phyloP scores from a whole-genome alignment of 2,329 filamentous ascomycete genomes.

The Calonectria hongkongensis region DNA sequence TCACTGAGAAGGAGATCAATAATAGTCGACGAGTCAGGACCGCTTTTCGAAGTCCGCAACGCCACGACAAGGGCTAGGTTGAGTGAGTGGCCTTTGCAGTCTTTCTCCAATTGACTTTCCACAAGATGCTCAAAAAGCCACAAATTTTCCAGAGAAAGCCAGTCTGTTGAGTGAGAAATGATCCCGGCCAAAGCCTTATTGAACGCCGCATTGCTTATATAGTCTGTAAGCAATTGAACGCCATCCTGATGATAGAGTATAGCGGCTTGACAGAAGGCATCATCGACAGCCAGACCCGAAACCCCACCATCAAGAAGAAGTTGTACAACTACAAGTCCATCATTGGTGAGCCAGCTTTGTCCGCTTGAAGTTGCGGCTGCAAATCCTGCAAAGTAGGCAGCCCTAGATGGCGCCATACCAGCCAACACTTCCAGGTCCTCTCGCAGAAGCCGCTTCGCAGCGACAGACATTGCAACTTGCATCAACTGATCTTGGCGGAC shows the following conservation, averaged over 20 bases:
- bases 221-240: constrained; percentile 19
- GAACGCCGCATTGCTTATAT: constrained; percentile 1
- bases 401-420: background rate
- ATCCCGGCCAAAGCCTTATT: constrained; percentile 23
- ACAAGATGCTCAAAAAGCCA: constrained; percentile 29
- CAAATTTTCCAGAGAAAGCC: constrained; percentile 14
- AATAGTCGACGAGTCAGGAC: background rate
- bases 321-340: constrained; percentile 29
- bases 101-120: constrained; percentile 1
- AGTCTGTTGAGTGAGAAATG: background rate
- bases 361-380: background rate
- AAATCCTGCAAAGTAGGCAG: constrained; percentile 3
- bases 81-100: background rate
- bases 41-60: background rate
- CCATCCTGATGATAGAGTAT: constrained; percentile 22
- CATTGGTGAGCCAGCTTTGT: constrained; percentile 27
- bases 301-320: constrained; percentile 27
- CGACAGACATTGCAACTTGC: constrained; percentile 21
- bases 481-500: background rate
- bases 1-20: constrained; percentile 21
- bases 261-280: constrained; percentile 35
- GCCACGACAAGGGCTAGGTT: constrained; percentile 28
- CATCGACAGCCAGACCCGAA: constrained; percentile 27
- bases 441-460: constrained; percentile 19
- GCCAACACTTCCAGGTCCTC: constrained; percentile 18